Conservation (phyloP, 2,329 filamentous ascomycete genomes). For the Phialophora tarda region DNA sequence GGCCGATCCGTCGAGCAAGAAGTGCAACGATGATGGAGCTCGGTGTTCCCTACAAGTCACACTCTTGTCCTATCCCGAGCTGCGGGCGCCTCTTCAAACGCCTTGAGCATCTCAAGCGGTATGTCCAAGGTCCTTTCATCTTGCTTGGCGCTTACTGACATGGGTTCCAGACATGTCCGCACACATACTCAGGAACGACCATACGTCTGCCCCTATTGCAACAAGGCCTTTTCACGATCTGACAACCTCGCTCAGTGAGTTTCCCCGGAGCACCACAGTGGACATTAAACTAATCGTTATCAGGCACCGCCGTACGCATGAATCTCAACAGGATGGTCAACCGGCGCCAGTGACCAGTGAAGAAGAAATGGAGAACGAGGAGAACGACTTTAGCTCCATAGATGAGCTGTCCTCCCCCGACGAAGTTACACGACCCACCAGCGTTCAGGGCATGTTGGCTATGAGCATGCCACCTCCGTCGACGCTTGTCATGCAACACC, state of each 20-base stretch:
- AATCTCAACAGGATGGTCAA: slow-evolving; percentile 67
- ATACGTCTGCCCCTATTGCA: slow-evolving; percentile 96
- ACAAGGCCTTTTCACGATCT: slow-evolving; percentile 97
- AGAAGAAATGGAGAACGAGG: slow-evolving; percentile 86
- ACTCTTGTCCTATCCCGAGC: slow-evolving; percentile 98
- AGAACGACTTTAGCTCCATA: slow-evolving; percentile 80
- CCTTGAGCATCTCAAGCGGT: slow-evolving; percentile 98
- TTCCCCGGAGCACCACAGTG: not conserved
- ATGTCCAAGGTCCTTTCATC: slow-evolving; percentile 56
- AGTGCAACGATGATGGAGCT: slow-evolving; percentile 97
- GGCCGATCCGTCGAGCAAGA: slow-evolving; percentile 84
- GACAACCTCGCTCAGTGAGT: slow-evolving; percentile 97
- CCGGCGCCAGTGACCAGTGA: slow-evolving; percentile 58
- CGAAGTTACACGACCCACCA: slow-evolving; percentile 34
- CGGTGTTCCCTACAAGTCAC: slow-evolving; percentile 93
- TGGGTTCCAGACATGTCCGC: slow-evolving; percentile 84
- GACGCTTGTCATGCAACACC: slow-evolving; percentile 37
- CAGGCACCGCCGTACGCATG: slow-evolving; percentile 78
- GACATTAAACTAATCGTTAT: slow-evolving; percentile 25
- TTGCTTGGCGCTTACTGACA: slow-evolving; percentile 58
- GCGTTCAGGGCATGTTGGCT: slow-evolving; percentile 32
- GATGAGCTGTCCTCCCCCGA: slow-evolving; percentile 74
- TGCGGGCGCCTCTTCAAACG: slow-evolving; percentile 98
- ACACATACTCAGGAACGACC: slow-evolving; percentile 99
- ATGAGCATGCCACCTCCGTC: slow-evolving; percentile 40